Evolutionary conservation across 2,329 filamentous ascomycete species (phyloP), one percentile per base, ranked within the genome.

Genomic region (Phaeosphaeriaceae sp.): DNA sequence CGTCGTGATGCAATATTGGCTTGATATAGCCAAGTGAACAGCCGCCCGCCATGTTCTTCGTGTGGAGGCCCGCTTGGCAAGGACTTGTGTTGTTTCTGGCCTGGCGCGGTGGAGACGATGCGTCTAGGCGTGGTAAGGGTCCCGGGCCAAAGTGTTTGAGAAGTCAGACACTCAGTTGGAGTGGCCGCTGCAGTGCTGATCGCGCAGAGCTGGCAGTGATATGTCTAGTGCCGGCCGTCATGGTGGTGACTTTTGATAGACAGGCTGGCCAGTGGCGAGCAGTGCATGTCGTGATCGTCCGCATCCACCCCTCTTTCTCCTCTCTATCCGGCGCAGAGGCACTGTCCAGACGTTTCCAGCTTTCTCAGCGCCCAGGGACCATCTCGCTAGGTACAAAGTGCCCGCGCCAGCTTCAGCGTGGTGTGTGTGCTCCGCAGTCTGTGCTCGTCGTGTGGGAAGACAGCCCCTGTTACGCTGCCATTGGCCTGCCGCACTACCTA

Each of bases 61-160:
- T 57, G 53, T 60, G 58, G 58, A 60, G 63, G 63, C 28, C 50
- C 50, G 47, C 63, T 59, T 64, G 61, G 61, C 61, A 64, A 54
- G 55, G 55, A 17, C 61, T 61, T 60, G 48, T 24, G 52, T 4
- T 50, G 50, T 44, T 61, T 48, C 15, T 40, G 58, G 55, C 17
- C 28, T 61, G 43, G 58, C 43, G 58, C n/a, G 53, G 59, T 63
- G 55, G 60, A 56, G 60, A 66, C 63, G 58, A 40, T 40, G 35
- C 35, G 35, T 17, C 35, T 40, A n/a, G 35, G 35, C 57, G 57
- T 58, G 55, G 52, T 58, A 54, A 61, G 63, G 55, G 54, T 56
- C 59, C 49, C 56, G 52, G 22, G 24, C 26, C 22, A 47, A 24
- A 48, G 52, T 26, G 52, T 48, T 47, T 54, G 23, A 48, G 26